A percentile compares a stretch with the other conserved stretches of the same genome.
phyloP scores from a whole-genome alignment of 331 rosid species.

The Pyracantha coccinea region DNA sequence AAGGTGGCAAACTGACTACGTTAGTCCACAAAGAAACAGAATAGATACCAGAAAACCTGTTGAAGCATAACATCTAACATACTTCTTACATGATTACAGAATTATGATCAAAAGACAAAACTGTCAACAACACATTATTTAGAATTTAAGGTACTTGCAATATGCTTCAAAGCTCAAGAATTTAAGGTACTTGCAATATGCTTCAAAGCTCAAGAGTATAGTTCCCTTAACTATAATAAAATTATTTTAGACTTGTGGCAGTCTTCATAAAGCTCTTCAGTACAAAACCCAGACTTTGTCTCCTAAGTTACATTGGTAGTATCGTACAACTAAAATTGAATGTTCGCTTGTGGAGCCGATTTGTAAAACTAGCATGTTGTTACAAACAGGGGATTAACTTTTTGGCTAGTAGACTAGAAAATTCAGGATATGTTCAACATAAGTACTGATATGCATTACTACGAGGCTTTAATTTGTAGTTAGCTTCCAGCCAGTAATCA shows the following conservation, averaged over 20 bases:
- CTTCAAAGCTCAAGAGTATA: too few species aligned
- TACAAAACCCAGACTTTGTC: too few species aligned
- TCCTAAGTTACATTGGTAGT: too few species aligned
- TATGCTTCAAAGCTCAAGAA: too few species aligned
- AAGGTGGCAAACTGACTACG: background rate
- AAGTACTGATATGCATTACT: background rate
- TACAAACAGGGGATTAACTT: background rate
- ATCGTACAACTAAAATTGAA: too few species aligned
- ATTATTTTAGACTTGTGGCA: too few species aligned
- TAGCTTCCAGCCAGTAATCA: background rate
- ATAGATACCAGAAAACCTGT: slow-evolving; percentile 19
- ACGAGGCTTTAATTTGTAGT: too few species aligned
- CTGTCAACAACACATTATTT: background rate
- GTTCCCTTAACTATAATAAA: too few species aligned
- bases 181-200: too few species aligned
- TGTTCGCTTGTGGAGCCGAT: background rate
- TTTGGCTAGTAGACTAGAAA: background rate
- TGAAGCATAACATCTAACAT: slow-evolving; percentile 5
- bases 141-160: too few species aligned
- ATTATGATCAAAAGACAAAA: background rate
- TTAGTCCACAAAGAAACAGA: slow-evolving; percentile 12
- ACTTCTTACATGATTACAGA: background rate
- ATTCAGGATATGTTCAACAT: background rate
- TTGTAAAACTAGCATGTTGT: background rate
- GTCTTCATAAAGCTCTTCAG: too few species aligned